phyloP scores from a whole-genome alignment of 768 basidiomycete species.

The Termitomyces sp. region DNA sequence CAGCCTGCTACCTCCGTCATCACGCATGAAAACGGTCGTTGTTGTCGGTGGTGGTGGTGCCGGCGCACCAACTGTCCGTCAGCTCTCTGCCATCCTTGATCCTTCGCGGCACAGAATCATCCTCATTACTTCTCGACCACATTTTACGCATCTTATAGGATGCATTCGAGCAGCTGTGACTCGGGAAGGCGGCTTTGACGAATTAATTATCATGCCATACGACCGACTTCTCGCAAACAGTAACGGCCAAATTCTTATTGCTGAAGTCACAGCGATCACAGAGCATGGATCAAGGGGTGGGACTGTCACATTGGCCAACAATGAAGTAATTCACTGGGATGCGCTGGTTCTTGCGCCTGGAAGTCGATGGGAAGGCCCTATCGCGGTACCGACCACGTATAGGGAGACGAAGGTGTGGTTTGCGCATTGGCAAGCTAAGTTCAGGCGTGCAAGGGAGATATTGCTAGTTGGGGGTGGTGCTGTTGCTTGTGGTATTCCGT shows the following conservation, averaged over 20 bases:
- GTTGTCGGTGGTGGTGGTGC: slow-evolving; percentile 56
- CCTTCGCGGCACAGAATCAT: slow-evolving; percentile 41
- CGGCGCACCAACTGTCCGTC: slow-evolving; percentile 39
- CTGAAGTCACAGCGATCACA: slow-evolving; percentile 26
- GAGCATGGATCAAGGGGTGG: slow-evolving; percentile 32
- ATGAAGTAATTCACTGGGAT: slow-evolving; percentile 44
- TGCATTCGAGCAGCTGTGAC: slow-evolving; percentile 49
- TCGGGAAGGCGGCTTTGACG: slow-evolving; percentile 34
- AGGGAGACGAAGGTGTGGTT: slow-evolving; percentile 21
- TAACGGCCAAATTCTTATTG: slow-evolving; percentile 41
- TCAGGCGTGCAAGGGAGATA: slow-evolving; percentile 35
- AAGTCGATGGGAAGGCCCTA: slow-evolving; percentile 43
- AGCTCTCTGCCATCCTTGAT: slow-evolving; percentile 46
- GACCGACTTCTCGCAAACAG: slow-evolving; percentile 41
- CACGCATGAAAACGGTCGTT: slow-evolving; percentile 17
- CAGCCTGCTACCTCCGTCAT: background rate
- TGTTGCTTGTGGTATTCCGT: slow-evolving; percentile 38
- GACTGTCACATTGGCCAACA: slow-evolving; percentile 40
- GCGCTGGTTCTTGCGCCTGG: slow-evolving; percentile 59
- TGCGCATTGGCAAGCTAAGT: slow-evolving; percentile 24
- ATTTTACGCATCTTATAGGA: slow-evolving; percentile 44
- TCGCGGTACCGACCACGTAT: slow-evolving; percentile 34
- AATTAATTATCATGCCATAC: slow-evolving; percentile 42
- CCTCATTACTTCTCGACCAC: slow-evolving; percentile 49
- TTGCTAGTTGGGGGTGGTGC: slow-evolving; percentile 54